Conservation (phyloP, 768 basidiomycete species). For the Gymnopilus junonius region DNA sequence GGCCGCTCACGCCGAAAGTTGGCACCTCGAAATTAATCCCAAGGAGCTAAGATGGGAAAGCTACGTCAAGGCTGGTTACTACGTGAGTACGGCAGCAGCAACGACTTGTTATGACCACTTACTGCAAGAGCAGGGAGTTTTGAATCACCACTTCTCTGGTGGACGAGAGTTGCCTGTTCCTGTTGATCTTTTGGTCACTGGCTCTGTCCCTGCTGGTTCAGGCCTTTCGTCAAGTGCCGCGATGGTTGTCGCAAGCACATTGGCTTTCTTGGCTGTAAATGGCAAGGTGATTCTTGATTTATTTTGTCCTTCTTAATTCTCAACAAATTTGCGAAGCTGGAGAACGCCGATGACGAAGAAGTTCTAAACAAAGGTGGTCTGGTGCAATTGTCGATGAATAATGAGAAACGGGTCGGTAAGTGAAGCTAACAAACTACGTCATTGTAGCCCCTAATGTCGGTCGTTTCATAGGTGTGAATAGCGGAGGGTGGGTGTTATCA, state of each 20-base stretch:
- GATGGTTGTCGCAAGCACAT: slow-evolving; percentile 86
- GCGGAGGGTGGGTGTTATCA: slow-evolving; percentile 61
- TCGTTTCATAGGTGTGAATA: slow-evolving; percentile 59
- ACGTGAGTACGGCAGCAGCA: slow-evolving; percentile 48
- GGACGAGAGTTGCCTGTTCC: slow-evolving; percentile 46
- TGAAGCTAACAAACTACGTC: background rate
- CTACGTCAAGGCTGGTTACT: slow-evolving; percentile 87
- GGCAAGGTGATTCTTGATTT: slow-evolving; percentile 47
- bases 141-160: slow-evolving; percentile 60
- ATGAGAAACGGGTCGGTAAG: slow-evolving; percentile 81
- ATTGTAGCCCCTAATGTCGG: background rate
- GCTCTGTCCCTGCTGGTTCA: slow-evolving; percentile 84
- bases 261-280: slow-evolving; percentile 81
- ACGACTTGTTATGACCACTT: background rate
- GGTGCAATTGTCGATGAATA: slow-evolving; percentile 80
- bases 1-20: slow-evolving; percentile 50
- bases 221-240: slow-evolving; percentile 90
- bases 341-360: slow-evolving; percentile 16
- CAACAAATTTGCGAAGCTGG: slow-evolving; percentile 23
- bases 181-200: slow-evolving; percentile 78
- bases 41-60: slow-evolving; percentile 80
- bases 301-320: background rate
- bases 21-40: slow-evolving; percentile 80
- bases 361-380: slow-evolving; percentile 68
- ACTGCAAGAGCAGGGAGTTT: slow-evolving; percentile 52